Conservation (phyloP, 441 rosid genomes). For the Gossypium gossypioides region DNA sequence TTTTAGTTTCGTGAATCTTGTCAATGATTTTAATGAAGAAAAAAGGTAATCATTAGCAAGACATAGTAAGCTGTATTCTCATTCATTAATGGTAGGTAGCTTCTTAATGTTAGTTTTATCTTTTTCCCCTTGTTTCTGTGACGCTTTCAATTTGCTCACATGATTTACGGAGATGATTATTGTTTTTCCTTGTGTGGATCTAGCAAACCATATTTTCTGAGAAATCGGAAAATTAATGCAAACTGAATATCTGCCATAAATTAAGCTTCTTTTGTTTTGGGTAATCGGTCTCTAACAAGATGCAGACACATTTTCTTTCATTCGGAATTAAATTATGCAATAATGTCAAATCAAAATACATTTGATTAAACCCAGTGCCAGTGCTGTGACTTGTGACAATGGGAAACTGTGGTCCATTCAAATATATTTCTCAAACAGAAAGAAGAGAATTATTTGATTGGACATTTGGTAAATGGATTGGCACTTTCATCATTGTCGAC, state of each 20-base stretch:
- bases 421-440: background rate
- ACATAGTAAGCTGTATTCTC: background rate
- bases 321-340: background rate
- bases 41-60: too few relatives aligned
- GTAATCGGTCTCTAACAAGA: too few relatives aligned
- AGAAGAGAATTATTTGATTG: slow-evolving; percentile 13
- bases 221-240: background rate
- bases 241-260: background rate
- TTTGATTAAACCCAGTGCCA: background rate
- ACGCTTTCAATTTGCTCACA: background rate
- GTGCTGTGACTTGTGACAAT: background rate
- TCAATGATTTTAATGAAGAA: background rate
- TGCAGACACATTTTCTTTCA: background rate
- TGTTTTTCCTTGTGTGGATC: background rate
- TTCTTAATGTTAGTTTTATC: background rate
- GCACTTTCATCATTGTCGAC: background rate
- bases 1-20: background rate
- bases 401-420: slow-evolving; percentile 9
- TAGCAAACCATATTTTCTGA: background rate
- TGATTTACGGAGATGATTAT: background rate
- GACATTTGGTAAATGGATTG: slow-evolving; percentile 5
- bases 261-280: background rate
- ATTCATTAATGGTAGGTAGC: background rate
- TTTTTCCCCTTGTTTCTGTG: background rate
- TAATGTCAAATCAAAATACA: background rate